Conservation (phyloP, 1,284 basidiomycete species). For the Ustilago loliicola region DNA sequence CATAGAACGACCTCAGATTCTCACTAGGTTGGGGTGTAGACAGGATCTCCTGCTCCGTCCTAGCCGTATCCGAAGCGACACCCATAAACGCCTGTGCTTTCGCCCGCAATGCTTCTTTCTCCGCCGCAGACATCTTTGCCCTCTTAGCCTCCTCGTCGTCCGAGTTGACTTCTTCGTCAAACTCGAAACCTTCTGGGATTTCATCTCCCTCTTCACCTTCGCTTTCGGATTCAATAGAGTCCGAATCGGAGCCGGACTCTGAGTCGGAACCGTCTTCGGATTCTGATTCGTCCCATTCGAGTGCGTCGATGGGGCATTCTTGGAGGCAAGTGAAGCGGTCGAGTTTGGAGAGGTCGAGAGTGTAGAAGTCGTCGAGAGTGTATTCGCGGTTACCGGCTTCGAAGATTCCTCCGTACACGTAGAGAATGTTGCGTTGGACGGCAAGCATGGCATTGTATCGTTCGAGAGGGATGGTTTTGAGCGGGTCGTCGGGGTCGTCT, state of each 20-base stretch:
- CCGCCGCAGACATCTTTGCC: constrained; percentile 43
- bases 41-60: constrained; percentile 80
- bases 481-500: constrained; percentile 79
- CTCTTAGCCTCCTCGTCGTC: constrained; percentile 38
- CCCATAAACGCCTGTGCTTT: constrained; percentile 82
- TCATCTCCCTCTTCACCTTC: constrained; percentile 59
- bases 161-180: constrained; percentile 43
- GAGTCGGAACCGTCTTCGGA: constrained; percentile 54
- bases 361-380: constrained; percentile 69
- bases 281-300: constrained; percentile 68
- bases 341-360: constrained; percentile 67
- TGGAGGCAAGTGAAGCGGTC: constrained; percentile 66
- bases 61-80: constrained; percentile 77
- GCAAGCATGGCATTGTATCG: constrained; percentile 95
- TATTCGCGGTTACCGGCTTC: constrained; percentile 68
- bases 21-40: constrained; percentile 91
- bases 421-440: constrained; percentile 81
- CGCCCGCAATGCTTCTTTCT: constrained; percentile 75
- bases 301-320: constrained; percentile 66
- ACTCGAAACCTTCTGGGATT: constrained; percentile 58
- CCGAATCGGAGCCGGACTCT: constrained; percentile 34
- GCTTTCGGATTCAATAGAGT: constrained; percentile 39
- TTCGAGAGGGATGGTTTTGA: constrained; percentile 78
- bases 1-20: constrained; percentile 85
- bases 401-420: constrained; percentile 68